Percentiles rank a stretch among this genome's conserved stretches.
Conservation (phyloP, 108 stramenopile genomes). For the Fragilaria crotonensis region DNA sequence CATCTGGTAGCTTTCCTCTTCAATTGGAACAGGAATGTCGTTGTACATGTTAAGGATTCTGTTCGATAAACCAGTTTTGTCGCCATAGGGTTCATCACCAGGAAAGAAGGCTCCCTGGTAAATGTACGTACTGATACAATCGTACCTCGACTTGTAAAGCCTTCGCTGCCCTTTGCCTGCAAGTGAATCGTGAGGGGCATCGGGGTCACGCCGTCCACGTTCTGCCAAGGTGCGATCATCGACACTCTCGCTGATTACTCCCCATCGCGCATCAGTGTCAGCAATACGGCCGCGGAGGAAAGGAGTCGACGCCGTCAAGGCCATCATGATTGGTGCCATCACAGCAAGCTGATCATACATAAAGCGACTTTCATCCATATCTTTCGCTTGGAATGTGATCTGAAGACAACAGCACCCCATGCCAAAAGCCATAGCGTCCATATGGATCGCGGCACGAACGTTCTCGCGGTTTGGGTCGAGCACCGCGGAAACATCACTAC, state of each 20-base stretch:
- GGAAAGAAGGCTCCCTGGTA: slow-evolving; percentile 54
- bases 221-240: slow-evolving; percentile 94
- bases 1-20: slow-evolving; percentile 67
- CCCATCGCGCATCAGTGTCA: slow-evolving; percentile 97
- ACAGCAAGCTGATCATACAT: slow-evolving; percentile 98
- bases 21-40: slow-evolving; percentile 82
- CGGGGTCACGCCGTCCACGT: slow-evolving; percentile 64
- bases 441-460: slow-evolving; percentile 81
- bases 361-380: slow-evolving; percentile 92
- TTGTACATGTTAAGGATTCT: slow-evolving; percentile 90
- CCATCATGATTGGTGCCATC: slow-evolving; percentile 96
- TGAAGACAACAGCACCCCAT: slow-evolving; percentile 99
- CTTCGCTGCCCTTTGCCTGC: slow-evolving; percentile 65
- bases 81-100: slow-evolving; percentile 18
- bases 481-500: not conserved
- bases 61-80: slow-evolving; percentile 27
- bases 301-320: slow-evolving; percentile 95
- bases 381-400: slow-evolving; percentile 97
- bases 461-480: slow-evolving; percentile 21
- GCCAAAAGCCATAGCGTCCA: slow-evolving; percentile 99
- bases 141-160: slow-evolving; percentile 93
- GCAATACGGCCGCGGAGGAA: slow-evolving; percentile 87
- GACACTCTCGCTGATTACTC: slow-evolving; percentile 85
- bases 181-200: slow-evolving; percentile 50
- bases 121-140: slow-evolving; percentile 90